Evolutionary conservation across 192 early-diverging fungal genomes (phyloP), one percentile per base, ranked within the genome.

Genomic region (Mortierella alpina): DNA sequence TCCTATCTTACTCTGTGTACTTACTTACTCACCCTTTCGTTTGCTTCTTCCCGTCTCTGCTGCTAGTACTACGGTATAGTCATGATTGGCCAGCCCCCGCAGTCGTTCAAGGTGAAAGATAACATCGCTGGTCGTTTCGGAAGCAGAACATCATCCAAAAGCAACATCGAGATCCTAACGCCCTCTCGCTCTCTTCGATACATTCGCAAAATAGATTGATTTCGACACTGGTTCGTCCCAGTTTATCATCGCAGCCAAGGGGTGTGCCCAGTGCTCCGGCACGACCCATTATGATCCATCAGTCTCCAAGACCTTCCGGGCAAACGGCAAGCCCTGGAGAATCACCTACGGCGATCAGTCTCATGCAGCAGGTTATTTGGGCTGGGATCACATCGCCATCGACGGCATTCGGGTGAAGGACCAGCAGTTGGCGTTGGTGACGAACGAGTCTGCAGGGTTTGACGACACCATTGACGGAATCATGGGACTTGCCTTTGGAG

Each of bases 201-300:
- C 59, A 46, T 31, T 64, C 17, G n/a, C 18, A 12, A 17, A 8
- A 8, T 47, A 57, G 73, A 82, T 93, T 44, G 86, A 91, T 52
- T 88, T 93, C n/a, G 92, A 93, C 64, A 93, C 92, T 10, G 92
- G 92, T 31, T 92, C 90, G 6, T 87, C 88, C 20, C 89, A 93
- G 49, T 80, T 80, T 41, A 67, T 80, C 17, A 40, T 80, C 23
- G 72, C 76, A 1, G 18, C 76, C 23, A 80, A 80, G 23, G 59
- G 40, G 40, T 80, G 76, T 45, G 12, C 1, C 1, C 52, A 72
- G 13, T 82, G 76, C 31, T 67, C 70, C 6, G 70, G 83, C 2
- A 71, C 72, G 2, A 78, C 76, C 13, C 73, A 80, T 14, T 88
- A 77, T 52, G 77, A 86, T 31, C 45, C 86, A 11, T 39, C 45